A percentile compares a stretch with the other conserved stretches of the same genome.
Evolutionary conservation across 345 rosid genomes (phyloP).

Genomic region (Gossypium stocksii): DNA sequence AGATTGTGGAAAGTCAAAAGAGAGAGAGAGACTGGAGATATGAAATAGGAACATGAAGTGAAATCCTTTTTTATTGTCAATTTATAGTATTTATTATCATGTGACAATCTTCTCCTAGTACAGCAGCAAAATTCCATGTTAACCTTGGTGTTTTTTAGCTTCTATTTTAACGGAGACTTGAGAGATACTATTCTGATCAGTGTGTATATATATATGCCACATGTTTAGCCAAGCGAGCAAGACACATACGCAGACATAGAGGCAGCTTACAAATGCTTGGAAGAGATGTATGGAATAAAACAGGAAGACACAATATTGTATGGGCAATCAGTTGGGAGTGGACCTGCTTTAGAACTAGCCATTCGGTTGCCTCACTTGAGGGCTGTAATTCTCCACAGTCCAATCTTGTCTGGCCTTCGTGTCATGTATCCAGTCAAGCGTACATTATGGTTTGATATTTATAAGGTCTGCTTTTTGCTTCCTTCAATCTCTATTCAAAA

Average conservation of each 20-base stretch:
- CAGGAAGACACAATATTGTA: slow-evolving; percentile 74
- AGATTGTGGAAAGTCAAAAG: too few species aligned
- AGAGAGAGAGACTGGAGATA: too few species aligned
- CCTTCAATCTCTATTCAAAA: neutral
- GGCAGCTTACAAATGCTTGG: slow-evolving; percentile 65
- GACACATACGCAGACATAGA: slow-evolving; percentile 89
- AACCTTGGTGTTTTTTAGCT: neutral
- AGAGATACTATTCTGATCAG: neutral
- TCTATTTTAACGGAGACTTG: neutral
- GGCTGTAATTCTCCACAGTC: slow-evolving; percentile 80
- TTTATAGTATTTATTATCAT: neutral
- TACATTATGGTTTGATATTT: slow-evolving; percentile 83
- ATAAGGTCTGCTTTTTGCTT: slow-evolving; percentile 44
- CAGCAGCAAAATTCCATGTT: neutral
- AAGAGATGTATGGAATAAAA: slow-evolving; percentile 51
- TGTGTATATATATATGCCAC: neutral
- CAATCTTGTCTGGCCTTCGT: slow-evolving; percentile 81
- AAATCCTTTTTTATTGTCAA: neutral
- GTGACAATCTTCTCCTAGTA: neutral
- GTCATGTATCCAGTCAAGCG: slow-evolving; percentile 77
- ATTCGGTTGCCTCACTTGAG: slow-evolving; percentile 52
- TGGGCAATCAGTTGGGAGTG: slow-evolving; percentile 90
- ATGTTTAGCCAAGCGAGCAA: slow-evolving; percentile 68
- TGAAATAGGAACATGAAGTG: neutral
- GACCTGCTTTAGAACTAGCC: slow-evolving; percentile 80